Evolutionary conservation across 805 yeast genomes (phyloP).

Genomic region (Naumovozyma dairenensis): DNA sequence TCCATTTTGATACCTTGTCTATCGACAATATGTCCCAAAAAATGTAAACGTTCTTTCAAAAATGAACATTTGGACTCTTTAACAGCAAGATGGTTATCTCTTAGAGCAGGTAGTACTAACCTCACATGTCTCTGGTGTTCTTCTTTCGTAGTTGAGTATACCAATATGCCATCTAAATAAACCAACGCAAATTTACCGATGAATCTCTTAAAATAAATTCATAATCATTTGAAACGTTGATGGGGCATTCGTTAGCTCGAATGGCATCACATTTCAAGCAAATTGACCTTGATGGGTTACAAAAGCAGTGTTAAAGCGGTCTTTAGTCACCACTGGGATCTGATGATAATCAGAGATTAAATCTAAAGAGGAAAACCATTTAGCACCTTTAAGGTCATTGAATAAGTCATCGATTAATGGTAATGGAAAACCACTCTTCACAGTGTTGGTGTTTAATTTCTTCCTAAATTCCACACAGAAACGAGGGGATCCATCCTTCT

Average conservation of each 20-base stretch:
- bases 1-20: not conserved
- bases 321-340: constrained; percentile 7
- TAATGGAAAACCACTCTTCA: constrained; percentile 3
- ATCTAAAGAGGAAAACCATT: constrained; percentile 5
- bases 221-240: not conserved
- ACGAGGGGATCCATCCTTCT: constrained; percentile 2
- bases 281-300: constrained; percentile 10
- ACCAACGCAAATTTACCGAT: not conserved
- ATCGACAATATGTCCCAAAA: not conserved
- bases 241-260: constrained; percentile 3
- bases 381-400: not conserved
- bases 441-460: constrained; percentile 3
- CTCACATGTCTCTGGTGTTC: not conserved
- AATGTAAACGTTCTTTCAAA: not conserved
- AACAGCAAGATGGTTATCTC: not conserved
- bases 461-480: constrained; percentile 5
- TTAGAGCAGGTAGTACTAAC: not conserved
- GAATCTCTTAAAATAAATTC: not conserved
- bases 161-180: constrained; percentile 1
- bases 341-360: constrained; percentile 10
- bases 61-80: constrained; percentile 1
- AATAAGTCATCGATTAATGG: constrained; percentile 2
- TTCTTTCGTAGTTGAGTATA: too few relatives aligned
- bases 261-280: constrained; percentile 10
- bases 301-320: constrained; percentile 7